These are phyloP conservation scores for Monosporascus sp. DNA, from an alignment of 2,329 filamentous ascomycete species.

Conservation along the genomic window DNA sequence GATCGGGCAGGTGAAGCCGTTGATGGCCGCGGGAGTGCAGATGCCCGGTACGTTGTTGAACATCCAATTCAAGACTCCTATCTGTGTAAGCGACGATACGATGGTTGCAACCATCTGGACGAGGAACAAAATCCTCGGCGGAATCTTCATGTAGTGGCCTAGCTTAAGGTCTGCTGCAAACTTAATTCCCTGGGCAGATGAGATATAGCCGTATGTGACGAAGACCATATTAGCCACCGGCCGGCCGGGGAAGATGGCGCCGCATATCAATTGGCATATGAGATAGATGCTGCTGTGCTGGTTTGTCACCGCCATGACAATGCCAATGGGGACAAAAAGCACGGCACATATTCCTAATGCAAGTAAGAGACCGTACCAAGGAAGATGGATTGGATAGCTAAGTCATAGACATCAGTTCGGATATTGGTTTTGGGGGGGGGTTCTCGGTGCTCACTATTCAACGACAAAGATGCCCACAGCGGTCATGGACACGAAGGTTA, in stretches of 20 bases:
- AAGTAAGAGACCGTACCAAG: slow-evolving; percentile 80
- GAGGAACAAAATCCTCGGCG: slow-evolving; percentile 71
- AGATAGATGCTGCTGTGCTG: slow-evolving; percentile 84
- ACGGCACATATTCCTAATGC: slow-evolving; percentile 72
- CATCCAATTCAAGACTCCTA: slow-evolving; percentile 87
- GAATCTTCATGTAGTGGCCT: slow-evolving; percentile 85
- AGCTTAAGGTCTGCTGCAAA: slow-evolving; percentile 85
- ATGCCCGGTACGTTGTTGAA: slow-evolving; percentile 70
- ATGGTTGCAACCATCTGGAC: slow-evolving; percentile 73
- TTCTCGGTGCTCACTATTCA: slow-evolving; percentile 64
- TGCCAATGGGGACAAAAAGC: slow-evolving; percentile 86
- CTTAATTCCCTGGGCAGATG: slow-evolving; percentile 82
- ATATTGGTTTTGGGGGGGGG: too few species aligned
- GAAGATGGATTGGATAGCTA: slow-evolving; percentile 74
- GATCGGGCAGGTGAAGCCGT: slow-evolving; percentile 83
- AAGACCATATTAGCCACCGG: slow-evolving; percentile 93
- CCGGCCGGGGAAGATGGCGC: slow-evolving; percentile 74
- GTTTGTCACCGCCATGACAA: slow-evolving; percentile 90
- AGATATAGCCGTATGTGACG: slow-evolving; percentile 87
- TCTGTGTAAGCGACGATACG: slow-evolving; percentile 75
- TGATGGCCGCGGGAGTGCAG: slow-evolving; percentile 75
- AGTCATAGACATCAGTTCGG: slow-evolving; percentile 14
- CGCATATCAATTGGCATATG: slow-evolving; percentile 81
- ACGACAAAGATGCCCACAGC: slow-evolving; percentile 78
- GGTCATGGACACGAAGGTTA: slow-evolving; percentile 71